Evolutionary conservation across 2,329 filamentous ascomycete genomes (phyloP), one percentile per base, ranked within the genome.

Genomic region (Calonectria hawksworthii): DNA sequence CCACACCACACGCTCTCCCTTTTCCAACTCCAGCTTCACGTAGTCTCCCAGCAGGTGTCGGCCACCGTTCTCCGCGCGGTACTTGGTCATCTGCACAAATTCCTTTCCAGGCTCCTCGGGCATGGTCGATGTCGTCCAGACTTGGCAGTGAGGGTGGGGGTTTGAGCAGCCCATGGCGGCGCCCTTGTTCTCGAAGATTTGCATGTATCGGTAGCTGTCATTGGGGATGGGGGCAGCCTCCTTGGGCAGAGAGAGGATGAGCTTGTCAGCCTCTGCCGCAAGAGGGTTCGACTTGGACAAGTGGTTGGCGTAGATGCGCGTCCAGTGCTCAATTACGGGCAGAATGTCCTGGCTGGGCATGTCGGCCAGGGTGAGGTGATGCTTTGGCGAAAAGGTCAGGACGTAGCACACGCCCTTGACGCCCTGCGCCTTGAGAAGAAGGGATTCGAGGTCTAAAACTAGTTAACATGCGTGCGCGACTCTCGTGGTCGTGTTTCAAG

Each of bases 151-250:
- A 0, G 97, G 97, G 84, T 99, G 97, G 0, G 97, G 97, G 84
- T 99, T 99, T 1, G 96, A 99, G 88, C 97, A 99, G 67, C 97
- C 97, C 97, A 99, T 99, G 14, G 96, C 95, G 1, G 94, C 93
- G 67, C 97, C 97, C 87, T 99, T 99, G 89, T 99, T 99, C 87
- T 99, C 97, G 77, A 99, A 99, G 77, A 99, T 99, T 84, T 99
- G 97, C 96, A 99, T 98, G 87, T 98, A 99, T 69, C 94, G 92
- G 81, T 98, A 95, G 85, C 98, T 95, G 68, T 94, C 91, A 67
- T 90, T 92, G 6, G 95, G 93, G 1, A 80, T 56, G 8, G 85
- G 85, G 13, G 84, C 83, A 16, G 82, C 82, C 8, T 86, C 83
- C 23, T 77, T 83, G 38, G 81, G 63, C 83, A 88, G 80, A 2